phyloP scores from a whole-genome alignment of 768 basidiomycete genomes.

The Pleurotus pulmonarius region DNA sequence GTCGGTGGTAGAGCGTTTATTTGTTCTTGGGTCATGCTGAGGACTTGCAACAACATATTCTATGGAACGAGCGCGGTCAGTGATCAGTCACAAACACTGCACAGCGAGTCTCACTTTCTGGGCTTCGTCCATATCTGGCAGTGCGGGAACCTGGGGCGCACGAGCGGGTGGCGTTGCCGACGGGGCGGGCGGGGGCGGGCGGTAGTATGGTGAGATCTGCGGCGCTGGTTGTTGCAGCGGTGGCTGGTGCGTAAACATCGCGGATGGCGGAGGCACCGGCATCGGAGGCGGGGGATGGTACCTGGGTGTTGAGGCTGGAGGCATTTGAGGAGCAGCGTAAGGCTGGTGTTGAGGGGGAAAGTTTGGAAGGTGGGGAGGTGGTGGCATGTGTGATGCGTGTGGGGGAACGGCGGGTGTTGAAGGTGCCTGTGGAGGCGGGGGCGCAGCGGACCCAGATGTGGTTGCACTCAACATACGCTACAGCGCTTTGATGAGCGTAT shows the following conservation, averaged over 20 bases:
- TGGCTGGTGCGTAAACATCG: conserved; percentile 26
- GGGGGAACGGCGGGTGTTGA: conserved; percentile 16
- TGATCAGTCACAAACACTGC: conserved; percentile 3
- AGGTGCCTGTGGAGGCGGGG: conserved; percentile 13
- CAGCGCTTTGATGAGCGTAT: background rate
- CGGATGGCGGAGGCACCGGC: conserved; percentile 28
- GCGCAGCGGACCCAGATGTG: conserved; percentile 12
- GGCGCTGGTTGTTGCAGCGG: conserved; percentile 19
- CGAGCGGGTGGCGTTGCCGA: conserved; percentile 24
- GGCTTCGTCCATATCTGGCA: conserved; percentile 44
- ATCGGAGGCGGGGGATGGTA: conserved; percentile 20
- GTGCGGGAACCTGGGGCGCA: conserved; percentile 23
- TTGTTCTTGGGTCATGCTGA: conserved; percentile 78
- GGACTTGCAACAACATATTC: conserved; percentile 85
- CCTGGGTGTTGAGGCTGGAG: conserved; percentile 24
- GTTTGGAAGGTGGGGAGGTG: conserved; percentile 25
- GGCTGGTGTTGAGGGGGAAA: conserved; percentile 29
- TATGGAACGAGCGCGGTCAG: conserved; percentile 23
- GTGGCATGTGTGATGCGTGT: conserved; percentile 50
- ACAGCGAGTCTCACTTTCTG: conserved; percentile 35
- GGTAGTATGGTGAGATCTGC: conserved; percentile 25
- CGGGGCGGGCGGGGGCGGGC: conserved; percentile 23
- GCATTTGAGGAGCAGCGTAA: conserved; percentile 22
- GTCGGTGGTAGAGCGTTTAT: conserved; percentile 76
- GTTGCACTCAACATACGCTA: conserved; percentile 50